phyloP scores from a whole-genome alignment of 1,139 yeast genomes.

The Nakaseomyces sp. region DNA sequence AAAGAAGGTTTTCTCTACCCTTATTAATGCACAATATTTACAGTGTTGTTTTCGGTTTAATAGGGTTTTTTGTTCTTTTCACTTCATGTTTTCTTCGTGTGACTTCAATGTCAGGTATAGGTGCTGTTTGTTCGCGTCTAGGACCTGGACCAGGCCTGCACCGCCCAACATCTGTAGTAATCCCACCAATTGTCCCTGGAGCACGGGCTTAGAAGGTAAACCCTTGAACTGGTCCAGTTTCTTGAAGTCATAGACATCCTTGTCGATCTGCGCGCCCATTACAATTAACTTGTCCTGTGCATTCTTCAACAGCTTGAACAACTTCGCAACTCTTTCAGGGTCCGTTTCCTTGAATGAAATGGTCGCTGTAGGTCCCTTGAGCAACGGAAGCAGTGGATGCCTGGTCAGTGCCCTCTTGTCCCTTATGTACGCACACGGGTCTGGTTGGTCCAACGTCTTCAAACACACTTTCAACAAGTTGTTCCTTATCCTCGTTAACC shows the following conservation, averaged over 20 bases:
- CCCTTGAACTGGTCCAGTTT: slow-evolving; percentile 58
- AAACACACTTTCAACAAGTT: slow-evolving; percentile 66
- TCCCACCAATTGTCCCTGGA: slow-evolving; percentile 81
- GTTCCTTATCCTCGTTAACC: slow-evolving; percentile 57
- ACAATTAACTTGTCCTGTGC: slow-evolving; percentile 68
- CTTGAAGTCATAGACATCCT: slow-evolving; percentile 43
- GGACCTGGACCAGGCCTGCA: slow-evolving; percentile 76
- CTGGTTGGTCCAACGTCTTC: slow-evolving; percentile 55
- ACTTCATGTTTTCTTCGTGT: slow-evolving; percentile 33
- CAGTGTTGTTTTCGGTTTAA: neutral
- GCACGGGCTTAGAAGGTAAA: slow-evolving; percentile 59
- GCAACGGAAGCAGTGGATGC: slow-evolving; percentile 63
- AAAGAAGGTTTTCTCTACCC: no score
- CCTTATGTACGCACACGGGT: slow-evolving; percentile 61
- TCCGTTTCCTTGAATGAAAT: slow-evolving; percentile 59
- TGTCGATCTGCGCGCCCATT: slow-evolving; percentile 78
- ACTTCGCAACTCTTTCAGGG: slow-evolving; percentile 56
- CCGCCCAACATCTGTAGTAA: slow-evolving; percentile 77
- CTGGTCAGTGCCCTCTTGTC: slow-evolving; percentile 20
- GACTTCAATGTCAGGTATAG: slow-evolving; percentile 68
- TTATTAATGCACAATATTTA: neutral
- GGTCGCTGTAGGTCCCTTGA: slow-evolving; percentile 83
- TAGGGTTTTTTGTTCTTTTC: neutral
- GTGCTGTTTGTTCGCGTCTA: slow-evolving; percentile 56
- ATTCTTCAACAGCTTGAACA: slow-evolving; percentile 50